phyloP scores from a whole-genome alignment of 148 eudicot species.

The Vaccinium vitisidaea region DNA sequence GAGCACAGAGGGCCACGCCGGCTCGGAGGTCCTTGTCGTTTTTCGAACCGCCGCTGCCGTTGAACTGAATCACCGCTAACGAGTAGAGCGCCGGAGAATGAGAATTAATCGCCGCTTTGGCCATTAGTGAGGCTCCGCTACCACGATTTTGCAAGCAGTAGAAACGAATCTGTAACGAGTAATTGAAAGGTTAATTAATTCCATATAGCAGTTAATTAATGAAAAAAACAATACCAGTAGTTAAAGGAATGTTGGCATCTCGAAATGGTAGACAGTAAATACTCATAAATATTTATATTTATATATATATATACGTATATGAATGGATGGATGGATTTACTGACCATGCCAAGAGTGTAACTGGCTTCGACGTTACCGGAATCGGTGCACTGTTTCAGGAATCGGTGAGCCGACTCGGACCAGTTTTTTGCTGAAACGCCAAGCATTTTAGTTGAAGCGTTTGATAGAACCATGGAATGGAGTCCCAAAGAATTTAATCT shows the following conservation, averaged over 20 bases:
- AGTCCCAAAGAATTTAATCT: conserved; percentile 65
- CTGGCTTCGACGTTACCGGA: conserved; percentile 79
- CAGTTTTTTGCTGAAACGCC: conserved; percentile 62
- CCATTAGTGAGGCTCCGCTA: conserved; percentile 50
- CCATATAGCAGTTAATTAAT: background rate
- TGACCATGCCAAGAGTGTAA: conserved; percentile 88
- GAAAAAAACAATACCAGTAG: background rate
- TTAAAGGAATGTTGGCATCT: background rate
- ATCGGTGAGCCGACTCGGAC: conserved; percentile 67
- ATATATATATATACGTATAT: background rate
- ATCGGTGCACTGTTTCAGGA: conserved; percentile 64
- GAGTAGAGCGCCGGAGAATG: conserved; percentile 55
- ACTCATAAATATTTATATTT: background rate
- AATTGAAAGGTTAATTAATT: background rate
- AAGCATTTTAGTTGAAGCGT: conserved; percentile 51
- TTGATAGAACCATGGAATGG: conserved; percentile 55
- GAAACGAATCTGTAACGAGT: conserved; percentile 42
- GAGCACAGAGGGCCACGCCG: conserved; percentile 85
- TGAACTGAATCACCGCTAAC: conserved; percentile 50
- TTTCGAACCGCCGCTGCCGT: conserved; percentile 49
- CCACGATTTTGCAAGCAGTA: conserved; percentile 44
- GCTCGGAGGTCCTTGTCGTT: conserved; percentile 71
- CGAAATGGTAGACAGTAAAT: background rate
- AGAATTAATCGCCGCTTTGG: conserved; percentile 46
- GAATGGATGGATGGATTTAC: background rate